Base-by-base conservation (phyloP, 225 moss, liverwort and hornwort species). In the Takakia lepidozioides region DNA sequence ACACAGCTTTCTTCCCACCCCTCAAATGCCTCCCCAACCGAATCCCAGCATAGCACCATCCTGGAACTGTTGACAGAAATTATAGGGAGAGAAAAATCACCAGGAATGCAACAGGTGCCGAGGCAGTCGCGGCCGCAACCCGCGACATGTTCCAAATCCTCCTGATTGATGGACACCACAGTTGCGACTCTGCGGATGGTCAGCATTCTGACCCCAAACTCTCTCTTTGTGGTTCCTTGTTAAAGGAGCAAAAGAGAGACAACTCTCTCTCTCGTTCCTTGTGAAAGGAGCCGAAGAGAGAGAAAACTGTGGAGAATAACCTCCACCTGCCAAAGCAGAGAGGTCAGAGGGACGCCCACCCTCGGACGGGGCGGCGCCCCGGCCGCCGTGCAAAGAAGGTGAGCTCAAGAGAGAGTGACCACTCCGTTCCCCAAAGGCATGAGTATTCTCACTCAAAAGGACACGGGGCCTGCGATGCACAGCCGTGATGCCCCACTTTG, bases 301-400 rank as follows among this genome's bases (percentile, higher is more conserved):
- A 44, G 17, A 29, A 32, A 39, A 49, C 34, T 27, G 19, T 10
- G 56, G 25, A 20, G 43, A 43, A 14, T 17, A 47, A 68, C 95
- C 95, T 41, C 95, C 95, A 20, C 95, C 95, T 30, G 87, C 95
- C 38, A 90, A 65, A 39, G 76, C 84, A 51, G 82, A 84, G 17
- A 98, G 87, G 80, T 98, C 87, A 19, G 95, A 98, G 80, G 95
- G 95, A 87, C 78, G 80, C 61, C 90, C 90, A 82, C 95, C 95
- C 75, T 84, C 95, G 14, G 90, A 90, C 70, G 90, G 87, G 79
- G 80, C 60, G 51, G 90, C 87, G 69, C 95, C 95, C 84, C 90
- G 82, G 52, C 90, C 95, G 62, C 90, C 90, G 87, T 90, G 87
- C 70, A 90, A 66, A 47, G 89, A 86, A 34, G 78, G 95, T 9